Conservation (phyloP, 2,329 filamentous ascomycete species). For the Fusarium sp. region DNA sequence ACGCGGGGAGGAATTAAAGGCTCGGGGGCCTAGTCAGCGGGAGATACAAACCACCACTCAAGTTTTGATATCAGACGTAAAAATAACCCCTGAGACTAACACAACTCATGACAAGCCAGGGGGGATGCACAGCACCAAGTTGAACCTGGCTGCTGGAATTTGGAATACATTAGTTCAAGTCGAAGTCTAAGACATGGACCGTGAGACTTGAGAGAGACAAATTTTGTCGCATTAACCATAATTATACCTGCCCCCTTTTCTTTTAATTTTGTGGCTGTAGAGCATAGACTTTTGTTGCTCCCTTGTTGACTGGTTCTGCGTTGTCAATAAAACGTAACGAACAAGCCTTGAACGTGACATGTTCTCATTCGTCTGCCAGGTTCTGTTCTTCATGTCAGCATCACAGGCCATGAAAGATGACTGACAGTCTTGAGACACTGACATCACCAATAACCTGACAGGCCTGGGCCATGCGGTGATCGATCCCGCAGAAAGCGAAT, state of each 20-base stretch:
- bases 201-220: slow-evolving; percentile 21
- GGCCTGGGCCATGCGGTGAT: slow-evolving; percentile 37
- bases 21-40: slow-evolving; percentile 17
- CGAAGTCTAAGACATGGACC: slow-evolving; percentile 6
- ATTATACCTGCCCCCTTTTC: slow-evolving; percentile 12
- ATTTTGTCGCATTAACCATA: slow-evolving; percentile 18
- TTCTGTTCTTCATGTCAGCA: slow-evolving; percentile 13
- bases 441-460: slow-evolving; percentile 44
- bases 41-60: slow-evolving; percentile 24
- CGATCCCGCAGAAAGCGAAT: slow-evolving; percentile 33
- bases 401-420: slow-evolving; percentile 16
- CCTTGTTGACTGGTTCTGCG: slow-evolving; percentile 9
- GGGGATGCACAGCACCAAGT: neutral
- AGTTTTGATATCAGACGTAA: slow-evolving; percentile 27
- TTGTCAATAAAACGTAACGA: neutral
- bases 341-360: slow-evolving; percentile 5
- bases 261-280: slow-evolving; percentile 23
- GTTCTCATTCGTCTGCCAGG: neutral
- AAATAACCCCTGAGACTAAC: slow-evolving; percentile 34
- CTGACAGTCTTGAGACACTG: slow-evolving; percentile 38
- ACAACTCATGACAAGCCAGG: slow-evolving; percentile 13
- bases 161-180: slow-evolving; percentile 6
- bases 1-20: slow-evolving; percentile 41
- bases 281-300: slow-evolving; percentile 6
- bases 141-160: slow-evolving; percentile 20